Conservation (phyloP, 2,329 filamentous ascomycete species). For the Claviceps cyperi region DNA sequence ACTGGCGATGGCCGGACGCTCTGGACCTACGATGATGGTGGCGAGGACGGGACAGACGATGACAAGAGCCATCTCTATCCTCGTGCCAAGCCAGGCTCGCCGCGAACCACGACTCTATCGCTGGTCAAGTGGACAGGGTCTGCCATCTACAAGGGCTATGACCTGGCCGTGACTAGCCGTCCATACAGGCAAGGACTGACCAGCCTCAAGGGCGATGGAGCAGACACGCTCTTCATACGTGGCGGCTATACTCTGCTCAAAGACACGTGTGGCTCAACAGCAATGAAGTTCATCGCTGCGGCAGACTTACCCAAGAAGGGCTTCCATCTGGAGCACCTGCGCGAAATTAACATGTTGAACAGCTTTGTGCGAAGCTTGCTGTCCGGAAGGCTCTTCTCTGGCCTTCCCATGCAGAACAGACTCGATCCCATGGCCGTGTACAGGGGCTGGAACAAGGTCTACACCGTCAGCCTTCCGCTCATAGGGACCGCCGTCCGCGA, state of each 20-base stretch:
- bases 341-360: background rate
- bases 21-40: background rate
- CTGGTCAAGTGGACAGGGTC: background rate
- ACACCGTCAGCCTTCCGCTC: background rate
- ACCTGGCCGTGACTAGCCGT: background rate
- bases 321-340: background rate
- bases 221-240: background rate
- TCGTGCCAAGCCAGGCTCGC: background rate
- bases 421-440: background rate
- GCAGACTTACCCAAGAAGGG: background rate
- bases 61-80: background rate
- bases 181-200: background rate
- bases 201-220: background rate
- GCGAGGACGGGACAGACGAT: background rate
- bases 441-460: background rate
- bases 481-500: background rate
- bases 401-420: background rate
- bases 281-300: background rate
- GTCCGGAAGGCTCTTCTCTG: background rate
- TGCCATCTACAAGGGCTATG: background rate
- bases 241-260: background rate
- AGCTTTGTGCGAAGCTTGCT: background rate
- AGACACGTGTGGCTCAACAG: background rate
- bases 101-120: background rate
- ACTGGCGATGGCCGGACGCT: background rate